phyloP scores from a whole-genome alignment of 148 eudicot genomes.

The Rhododendron kiyosumense region DNA sequence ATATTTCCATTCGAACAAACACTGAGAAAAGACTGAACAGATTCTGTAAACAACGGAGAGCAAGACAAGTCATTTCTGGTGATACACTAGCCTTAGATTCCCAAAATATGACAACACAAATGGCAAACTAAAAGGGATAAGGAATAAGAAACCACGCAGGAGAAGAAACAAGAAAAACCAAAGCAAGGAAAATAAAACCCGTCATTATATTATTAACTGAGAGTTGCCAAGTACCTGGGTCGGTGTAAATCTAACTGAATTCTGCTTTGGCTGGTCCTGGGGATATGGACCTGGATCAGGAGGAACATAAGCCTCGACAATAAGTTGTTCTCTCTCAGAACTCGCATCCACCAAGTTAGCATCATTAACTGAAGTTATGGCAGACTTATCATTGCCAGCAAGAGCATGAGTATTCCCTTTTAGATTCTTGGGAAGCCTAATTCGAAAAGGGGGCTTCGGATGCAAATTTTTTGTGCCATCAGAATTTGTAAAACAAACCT shows the following conservation, averaged over 20 bases:
- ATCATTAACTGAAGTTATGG: constrained; percentile 22
- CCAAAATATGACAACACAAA: neutral
- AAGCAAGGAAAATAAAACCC: neutral
- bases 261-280: constrained; percentile 94
- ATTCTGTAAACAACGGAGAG: neutral
- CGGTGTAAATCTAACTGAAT: constrained; percentile 85
- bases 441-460: constrained; percentile 75
- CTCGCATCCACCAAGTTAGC: constrained; percentile 18
- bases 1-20: neutral
- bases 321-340: constrained; percentile 54
- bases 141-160: neutral
- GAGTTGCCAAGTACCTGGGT: constrained; percentile 59
- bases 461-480: constrained; percentile 72
- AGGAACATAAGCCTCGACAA: constrained; percentile 89
- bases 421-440: constrained; percentile 60
- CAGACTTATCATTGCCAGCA: constrained; percentile 51
- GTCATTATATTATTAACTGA: neutral
- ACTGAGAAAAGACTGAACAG: neutral
- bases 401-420: constrained; percentile 56
- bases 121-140: neutral
- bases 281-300: constrained; percentile 99
- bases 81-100: neutral
- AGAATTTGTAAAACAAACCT: constrained; percentile 63
- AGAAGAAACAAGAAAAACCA: constrained; percentile 1
- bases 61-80: neutral